Base-by-base conservation (phyloP, 371 early-diverging fungal species). In the Mucor mucedo region DNA sequence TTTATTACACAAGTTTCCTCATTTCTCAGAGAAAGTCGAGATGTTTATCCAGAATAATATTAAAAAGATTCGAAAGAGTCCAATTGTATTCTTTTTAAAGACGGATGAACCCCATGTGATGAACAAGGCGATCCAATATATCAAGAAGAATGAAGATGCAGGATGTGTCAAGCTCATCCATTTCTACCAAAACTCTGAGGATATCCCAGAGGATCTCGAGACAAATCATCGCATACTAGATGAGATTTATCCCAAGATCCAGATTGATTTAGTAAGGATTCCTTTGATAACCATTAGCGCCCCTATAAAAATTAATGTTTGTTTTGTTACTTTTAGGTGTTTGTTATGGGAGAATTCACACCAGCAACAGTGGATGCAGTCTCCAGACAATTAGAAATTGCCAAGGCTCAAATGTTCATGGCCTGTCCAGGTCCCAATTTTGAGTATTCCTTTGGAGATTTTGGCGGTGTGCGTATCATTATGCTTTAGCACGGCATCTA, bases 81-180 rank as follows among this genome's bases (percentile, higher is more conserved):
- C 84, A 4, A 73, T 79, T 44, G 75, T 78, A 2, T 85, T 84
- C 64, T 87, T 85, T 62, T 64, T 82, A 7, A 82, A 84, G 44
- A 84, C 82, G 4, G 86, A 84, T 56, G 80, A 81, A 42, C 70
- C 86, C 11, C 85, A 84, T 68, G 72, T 83, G 11, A 72, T 87
- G 58, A 87, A 87, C 66, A 80, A 84, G 63, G 87, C 82, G 5
- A 74, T 84, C 39, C 73, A 77, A 28, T 85, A 87, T 63, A 77
- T 83, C 3, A 68, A 73, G 27, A 60, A 73, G 21, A 84, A 83
- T 41, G 84, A 84, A 63, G 67, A 78, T 32, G 69, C 79, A 2
- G 75, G 76, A 0, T 68, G 77, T 39, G 56, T 87, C 55, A 76
- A 84, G 59, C 73, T 87, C 50, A 69, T 87, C 42, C 75, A 79